Conservation (phyloP, 208 protist species). For the Wallacemonas sp. region DNA sequence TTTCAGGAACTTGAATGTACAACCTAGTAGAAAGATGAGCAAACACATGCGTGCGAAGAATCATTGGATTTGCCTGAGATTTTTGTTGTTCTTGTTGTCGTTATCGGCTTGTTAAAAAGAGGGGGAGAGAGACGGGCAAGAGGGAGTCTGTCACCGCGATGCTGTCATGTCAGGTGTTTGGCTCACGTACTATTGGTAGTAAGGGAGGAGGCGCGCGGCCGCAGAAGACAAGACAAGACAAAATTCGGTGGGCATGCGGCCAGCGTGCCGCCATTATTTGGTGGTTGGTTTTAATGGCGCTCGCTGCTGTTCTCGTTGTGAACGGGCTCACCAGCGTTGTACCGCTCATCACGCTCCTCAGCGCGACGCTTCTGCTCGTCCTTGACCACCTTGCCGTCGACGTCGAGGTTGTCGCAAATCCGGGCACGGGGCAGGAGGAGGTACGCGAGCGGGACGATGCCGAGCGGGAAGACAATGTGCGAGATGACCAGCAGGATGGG, state of each 20-base stretch:
- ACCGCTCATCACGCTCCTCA: neutral
- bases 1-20: neutral
- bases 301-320: neutral
- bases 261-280: neutral
- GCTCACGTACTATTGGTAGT: no score
- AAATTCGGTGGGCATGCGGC: neutral
- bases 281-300: conserved; percentile 14
- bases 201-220: no score
- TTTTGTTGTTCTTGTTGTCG: no score
- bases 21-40: neutral
- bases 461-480: conserved; percentile 41
- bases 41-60: neutral
- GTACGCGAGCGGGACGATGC: conserved; percentile 47
- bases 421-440: conserved; percentile 33
- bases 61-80: neutral
- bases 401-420: conserved; percentile 39
- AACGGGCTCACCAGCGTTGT: conserved; percentile 9
- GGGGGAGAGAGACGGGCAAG: neutral
- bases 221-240: no score
- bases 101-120: neutral
- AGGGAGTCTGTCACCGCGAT: no score
- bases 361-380: conserved; percentile 9
- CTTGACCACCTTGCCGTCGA: conserved; percentile 25
- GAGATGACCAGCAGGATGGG: conserved; percentile 36
- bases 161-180: no score